These are phyloP conservation scores for Leishmania braziliensis DNA, from an alignment of 208 protist genomes.

Conservation along the genomic window DNA sequence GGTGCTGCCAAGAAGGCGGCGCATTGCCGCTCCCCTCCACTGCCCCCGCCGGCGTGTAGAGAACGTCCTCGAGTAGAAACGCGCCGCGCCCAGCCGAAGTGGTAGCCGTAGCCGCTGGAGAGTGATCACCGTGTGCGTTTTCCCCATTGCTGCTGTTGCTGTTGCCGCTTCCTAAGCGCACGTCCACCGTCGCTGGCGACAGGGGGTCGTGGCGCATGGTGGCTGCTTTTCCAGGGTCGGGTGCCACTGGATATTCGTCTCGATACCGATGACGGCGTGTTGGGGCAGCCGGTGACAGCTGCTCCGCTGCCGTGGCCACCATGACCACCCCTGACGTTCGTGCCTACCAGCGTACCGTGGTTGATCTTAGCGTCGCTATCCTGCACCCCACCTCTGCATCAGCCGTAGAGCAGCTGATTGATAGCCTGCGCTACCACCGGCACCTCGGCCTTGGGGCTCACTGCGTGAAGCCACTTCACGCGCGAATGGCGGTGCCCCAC, in stretches of 20 bases:
- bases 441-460: constrained; percentile 32
- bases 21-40: constrained; percentile 11
- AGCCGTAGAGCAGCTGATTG: neutral
- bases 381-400: neutral
- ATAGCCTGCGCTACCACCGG: constrained; percentile 1
- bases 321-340: neutral
- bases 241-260: constrained; percentile 45
- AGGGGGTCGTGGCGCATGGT: constrained; percentile 44
- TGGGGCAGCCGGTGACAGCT: neutral
- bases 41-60: constrained; percentile 11
- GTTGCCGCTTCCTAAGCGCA: neutral
- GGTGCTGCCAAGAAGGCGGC: neutral
- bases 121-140: neutral
- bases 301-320: neutral
- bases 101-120: neutral
- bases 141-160: neutral
- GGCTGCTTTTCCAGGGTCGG: constrained; percentile 7
- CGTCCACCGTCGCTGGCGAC: neutral
- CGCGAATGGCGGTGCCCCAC: constrained; percentile 9
- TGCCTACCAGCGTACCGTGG: neutral
- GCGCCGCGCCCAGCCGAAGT: neutral
- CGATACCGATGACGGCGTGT: constrained; percentile 34
- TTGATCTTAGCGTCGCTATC: neutral
- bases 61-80: constrained; percentile 4
- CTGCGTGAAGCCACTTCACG: constrained; percentile 39